A percentile compares a stretch with the other conserved stretches of the same genome.
Evolutionary conservation across 106 monocot genomes (phyloP).

Genomic region (Apostasia shenzhenica): DNA sequence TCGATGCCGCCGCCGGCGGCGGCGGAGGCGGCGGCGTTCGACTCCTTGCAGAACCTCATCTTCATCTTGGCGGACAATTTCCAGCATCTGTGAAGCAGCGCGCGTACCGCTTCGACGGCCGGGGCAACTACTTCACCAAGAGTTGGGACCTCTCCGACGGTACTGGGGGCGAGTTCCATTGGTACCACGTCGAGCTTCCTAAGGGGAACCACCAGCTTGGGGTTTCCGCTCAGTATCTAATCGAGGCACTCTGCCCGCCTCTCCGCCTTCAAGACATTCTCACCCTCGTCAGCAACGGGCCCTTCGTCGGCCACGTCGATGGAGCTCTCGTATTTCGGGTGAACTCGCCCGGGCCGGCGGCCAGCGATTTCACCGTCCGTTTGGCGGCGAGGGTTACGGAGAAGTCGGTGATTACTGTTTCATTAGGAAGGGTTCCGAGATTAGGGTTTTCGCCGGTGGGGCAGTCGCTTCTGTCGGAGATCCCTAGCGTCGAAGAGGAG

Average conservation of each 20-base stretch:
- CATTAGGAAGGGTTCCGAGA: conserved; percentile 74
- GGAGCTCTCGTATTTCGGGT: conserved; percentile 76
- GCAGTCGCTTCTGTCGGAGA: conserved; percentile 65
- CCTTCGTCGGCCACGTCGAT: conserved; percentile 65
- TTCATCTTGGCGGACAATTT: not conserved
- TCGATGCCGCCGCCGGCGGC: too few species aligned
- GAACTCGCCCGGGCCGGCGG: conserved; percentile 75
- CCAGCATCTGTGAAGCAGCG: conserved; percentile 11
- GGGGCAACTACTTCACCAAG: conserved; percentile 30
- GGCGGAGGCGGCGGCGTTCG: not conserved
- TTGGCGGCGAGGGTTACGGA: conserved; percentile 78
- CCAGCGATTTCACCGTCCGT: conserved; percentile 58
- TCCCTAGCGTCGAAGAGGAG: conserved; percentile 16
- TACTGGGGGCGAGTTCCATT: conserved; percentile 35
- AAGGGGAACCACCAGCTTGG: conserved; percentile 49
- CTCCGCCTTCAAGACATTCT: conserved; percentile 91
- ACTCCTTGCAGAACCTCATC: not conserved
- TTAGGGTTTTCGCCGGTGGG: conserved; percentile 53
- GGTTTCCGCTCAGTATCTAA: conserved; percentile 62
- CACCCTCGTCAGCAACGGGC: conserved; percentile 76
- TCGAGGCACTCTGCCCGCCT: conserved; percentile 78
- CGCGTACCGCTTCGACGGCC: conserved; percentile 53
- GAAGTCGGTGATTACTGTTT: conserved; percentile 70
- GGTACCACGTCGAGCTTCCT: conserved; percentile 97
- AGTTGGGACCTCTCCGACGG: conserved; percentile 41